Conservation (phyloP, 768 basidiomycete species). For the Pleurotus tuoliensis region DNA sequence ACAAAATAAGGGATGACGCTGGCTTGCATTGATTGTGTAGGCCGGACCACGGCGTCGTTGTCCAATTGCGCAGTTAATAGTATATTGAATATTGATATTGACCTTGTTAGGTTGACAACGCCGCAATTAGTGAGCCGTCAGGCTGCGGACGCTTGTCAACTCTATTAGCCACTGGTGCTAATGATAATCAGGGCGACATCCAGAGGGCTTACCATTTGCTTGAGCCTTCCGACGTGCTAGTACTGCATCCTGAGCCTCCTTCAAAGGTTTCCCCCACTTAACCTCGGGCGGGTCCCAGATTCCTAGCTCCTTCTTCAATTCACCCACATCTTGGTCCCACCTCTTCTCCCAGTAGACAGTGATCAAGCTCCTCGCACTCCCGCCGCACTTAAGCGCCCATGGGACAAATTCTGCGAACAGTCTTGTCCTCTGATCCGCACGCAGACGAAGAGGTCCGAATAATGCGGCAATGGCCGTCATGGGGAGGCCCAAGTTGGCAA, state of each 20-base stretch:
- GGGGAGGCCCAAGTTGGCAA: slow-evolving; percentile 87
- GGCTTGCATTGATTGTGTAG: too few relatives aligned
- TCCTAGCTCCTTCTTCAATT: slow-evolving; percentile 82
- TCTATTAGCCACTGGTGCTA: too few relatives aligned
- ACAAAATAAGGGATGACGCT: too few relatives aligned
- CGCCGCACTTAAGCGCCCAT: slow-evolving; percentile 88
- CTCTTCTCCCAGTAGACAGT: slow-evolving; percentile 95
- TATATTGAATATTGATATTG: too few relatives aligned
- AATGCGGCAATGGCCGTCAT: slow-evolving; percentile 78
- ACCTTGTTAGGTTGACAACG: too few relatives aligned
- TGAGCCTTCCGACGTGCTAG: slow-evolving; percentile 22
- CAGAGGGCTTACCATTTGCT: neutral
- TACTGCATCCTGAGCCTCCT: slow-evolving; percentile 54
- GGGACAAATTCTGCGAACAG: slow-evolving; percentile 83
- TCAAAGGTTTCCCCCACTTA: slow-evolving; percentile 62
- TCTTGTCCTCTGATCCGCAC: slow-evolving; percentile 43
- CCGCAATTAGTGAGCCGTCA: too few relatives aligned
- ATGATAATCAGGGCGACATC: too few relatives aligned
- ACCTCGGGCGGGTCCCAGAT: slow-evolving; percentile 80
- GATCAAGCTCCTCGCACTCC: slow-evolving; percentile 69
- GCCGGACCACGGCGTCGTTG: too few relatives aligned
- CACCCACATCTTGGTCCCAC: slow-evolving; percentile 81
- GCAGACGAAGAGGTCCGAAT: slow-evolving; percentile 77
- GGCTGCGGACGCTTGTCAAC: too few relatives aligned
- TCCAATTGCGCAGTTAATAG: too few relatives aligned